Evolutionary conservation across 1,139 yeast species (phyloP).

Genomic region (Pichia sp.): DNA sequence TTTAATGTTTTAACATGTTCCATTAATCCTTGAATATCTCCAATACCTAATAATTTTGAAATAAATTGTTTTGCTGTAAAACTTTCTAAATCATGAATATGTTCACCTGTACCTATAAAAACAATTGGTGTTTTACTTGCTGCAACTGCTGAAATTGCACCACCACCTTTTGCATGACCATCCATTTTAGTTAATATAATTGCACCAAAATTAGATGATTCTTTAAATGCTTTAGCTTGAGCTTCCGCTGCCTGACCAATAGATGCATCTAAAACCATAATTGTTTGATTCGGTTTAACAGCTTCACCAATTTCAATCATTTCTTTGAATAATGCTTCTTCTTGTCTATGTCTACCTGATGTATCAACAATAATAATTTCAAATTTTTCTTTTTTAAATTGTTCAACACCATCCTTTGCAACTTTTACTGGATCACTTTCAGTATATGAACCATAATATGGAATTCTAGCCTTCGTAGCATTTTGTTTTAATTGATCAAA

Average conservation of each 20-base stretch:
- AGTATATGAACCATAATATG: conserved; percentile 90
- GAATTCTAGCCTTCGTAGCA: conserved; percentile 91
- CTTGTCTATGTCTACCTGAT: conserved; percentile 97
- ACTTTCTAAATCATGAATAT: conserved; percentile 85
- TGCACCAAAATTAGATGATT: conserved; percentile 88
- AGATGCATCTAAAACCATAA: conserved; percentile 96
- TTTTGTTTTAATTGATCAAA: conserved; percentile 97
- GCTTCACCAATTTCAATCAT: conserved; percentile 90
- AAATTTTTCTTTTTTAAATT: conserved; percentile 85
- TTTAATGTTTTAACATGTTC: conserved; percentile 89
- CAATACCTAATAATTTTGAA: conserved; percentile 87
- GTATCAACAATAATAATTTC: conserved; percentile 96
- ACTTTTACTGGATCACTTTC: conserved; percentile 95
- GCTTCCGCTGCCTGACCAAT: conserved; percentile 98
- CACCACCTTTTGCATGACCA: conserved; percentile 99
- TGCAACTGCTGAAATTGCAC: conserved; percentile 98
- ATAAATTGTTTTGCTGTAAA: conserved; percentile 88
- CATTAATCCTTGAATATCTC: conserved; percentile 89
- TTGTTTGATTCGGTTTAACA: conserved; percentile 86
- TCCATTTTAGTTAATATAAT: conserved; percentile 95
- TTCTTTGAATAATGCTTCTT: conserved; percentile 83
- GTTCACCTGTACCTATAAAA: conserved; percentile 98
- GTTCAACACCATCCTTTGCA: conserved; percentile 85
- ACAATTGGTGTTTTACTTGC: conserved; percentile 95
- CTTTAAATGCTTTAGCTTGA: conserved; percentile 92